Conservation (phyloP, 2,329 filamentous ascomycete genomes). For the Alternaria postmessia region DNA sequence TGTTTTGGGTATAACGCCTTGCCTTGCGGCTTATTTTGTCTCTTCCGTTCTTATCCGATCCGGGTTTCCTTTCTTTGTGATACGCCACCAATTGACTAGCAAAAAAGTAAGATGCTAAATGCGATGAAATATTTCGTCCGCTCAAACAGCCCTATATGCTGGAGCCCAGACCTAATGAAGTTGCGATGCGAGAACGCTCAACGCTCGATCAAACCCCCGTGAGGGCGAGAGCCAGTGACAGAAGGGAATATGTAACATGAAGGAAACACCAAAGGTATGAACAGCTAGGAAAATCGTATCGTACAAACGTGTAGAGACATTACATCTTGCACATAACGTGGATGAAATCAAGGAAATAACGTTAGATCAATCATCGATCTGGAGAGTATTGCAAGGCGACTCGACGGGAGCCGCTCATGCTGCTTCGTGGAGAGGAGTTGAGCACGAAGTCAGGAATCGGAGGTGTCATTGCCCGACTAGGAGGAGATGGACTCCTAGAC, state of each 20-base stretch:
- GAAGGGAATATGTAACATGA: conserved; percentile 7
- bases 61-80: background rate
- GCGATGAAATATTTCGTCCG: conserved; percentile 5
- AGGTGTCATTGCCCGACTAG: conserved; percentile 50
- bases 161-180: conserved; percentile 14
- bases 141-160: conserved; percentile 17
- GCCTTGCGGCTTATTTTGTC: conserved; percentile 1
- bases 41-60: background rate
- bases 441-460: conserved; percentile 56
- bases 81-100: conserved; percentile 1
- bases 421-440: conserved; percentile 51
- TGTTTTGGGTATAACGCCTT: conserved; percentile 1
- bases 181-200: conserved; percentile 17
- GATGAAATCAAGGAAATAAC: conserved; percentile 1
- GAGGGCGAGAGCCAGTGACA: conserved; percentile 24
- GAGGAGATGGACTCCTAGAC: conserved; percentile 47
- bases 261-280: conserved; percentile 2
- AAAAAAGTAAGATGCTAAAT: conserved; percentile 3
- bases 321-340: conserved; percentile 8
- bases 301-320: conserved; percentile 14
- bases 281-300: conserved; percentile 17
- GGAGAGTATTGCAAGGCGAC: conserved; percentile 38
- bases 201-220: conserved; percentile 27
- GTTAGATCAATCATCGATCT: conserved; percentile 23
- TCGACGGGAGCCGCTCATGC: conserved; percentile 42